Percentiles rank a stretch among this genome's conserved stretches.
Conservation (phyloP, 176 grass and related monocot species). For the Musa acuminata region DNA sequence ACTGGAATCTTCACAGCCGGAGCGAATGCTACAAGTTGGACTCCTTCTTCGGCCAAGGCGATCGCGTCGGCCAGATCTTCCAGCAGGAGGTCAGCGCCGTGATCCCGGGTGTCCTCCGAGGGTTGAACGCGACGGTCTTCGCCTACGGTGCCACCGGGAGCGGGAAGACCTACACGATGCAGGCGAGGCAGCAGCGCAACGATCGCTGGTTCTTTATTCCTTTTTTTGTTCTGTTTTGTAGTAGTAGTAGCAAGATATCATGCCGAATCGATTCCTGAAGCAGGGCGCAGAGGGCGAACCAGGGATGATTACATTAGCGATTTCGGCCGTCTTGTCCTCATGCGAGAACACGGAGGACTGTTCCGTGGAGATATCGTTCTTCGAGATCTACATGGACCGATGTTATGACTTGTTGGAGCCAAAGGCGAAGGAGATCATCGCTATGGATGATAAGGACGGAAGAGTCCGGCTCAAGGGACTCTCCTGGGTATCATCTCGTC, state of each 20-base stretch:
- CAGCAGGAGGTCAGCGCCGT: constrained; percentile 49
- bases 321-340: constrained; percentile 40
- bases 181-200: constrained; percentile 23
- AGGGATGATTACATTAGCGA: constrained; percentile 57
- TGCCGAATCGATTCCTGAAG: not conserved
- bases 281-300: constrained; percentile 59
- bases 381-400: constrained; percentile 82
- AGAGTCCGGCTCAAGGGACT: constrained; percentile 79
- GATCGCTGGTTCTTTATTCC: not conserved
- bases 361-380: constrained; percentile 61
- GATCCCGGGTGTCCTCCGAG: constrained; percentile 64
- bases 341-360: constrained; percentile 47
- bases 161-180: constrained; percentile 94
- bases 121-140: constrained; percentile 54
- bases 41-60: constrained; percentile 59
- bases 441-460: constrained; percentile 66
- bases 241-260: not conserved
- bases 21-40: constrained; percentile 73
- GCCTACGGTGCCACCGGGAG: constrained; percentile 78
- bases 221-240: no score
- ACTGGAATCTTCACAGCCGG: constrained; percentile 34
- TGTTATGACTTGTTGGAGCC: constrained; percentile 88
- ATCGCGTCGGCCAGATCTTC: constrained; percentile 40
- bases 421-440: constrained; percentile 76
- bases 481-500: constrained; percentile 46